Percentiles rank a stretch among this genome's conserved stretches.
Evolutionary conservation across 2,329 filamentous ascomycete species (phyloP).

Genomic region (Paecilomyces niveus): DNA sequence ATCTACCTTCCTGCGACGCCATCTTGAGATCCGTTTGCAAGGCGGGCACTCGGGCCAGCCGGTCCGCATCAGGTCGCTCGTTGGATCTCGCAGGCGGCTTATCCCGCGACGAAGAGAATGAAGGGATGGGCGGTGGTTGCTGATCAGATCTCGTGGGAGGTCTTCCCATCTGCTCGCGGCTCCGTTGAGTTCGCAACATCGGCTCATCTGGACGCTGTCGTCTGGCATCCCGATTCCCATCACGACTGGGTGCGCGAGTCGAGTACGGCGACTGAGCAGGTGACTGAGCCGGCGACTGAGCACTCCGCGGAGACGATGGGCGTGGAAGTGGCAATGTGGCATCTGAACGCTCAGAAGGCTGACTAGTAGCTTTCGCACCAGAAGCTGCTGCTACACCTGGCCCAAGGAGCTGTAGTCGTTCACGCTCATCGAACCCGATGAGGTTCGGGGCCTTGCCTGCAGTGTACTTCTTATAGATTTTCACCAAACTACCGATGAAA

Average conservation of each 20-base stretch:
- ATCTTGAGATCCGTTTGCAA: conserved; percentile 12
- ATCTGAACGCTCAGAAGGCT: conserved; percentile 15
- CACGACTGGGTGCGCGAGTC: conserved; percentile 29
- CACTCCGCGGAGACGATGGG: conserved; percentile 19
- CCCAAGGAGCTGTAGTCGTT: conserved; percentile 69
- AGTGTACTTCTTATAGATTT: conserved; percentile 96
- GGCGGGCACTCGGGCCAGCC: conserved; percentile 8
- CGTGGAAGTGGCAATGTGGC: conserved; percentile 18
- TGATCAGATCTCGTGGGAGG: conserved; percentile 27
- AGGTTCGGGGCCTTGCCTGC: conserved; percentile 74
- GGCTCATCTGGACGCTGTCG: conserved; percentile 31
- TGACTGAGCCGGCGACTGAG: conserved; percentile 13
- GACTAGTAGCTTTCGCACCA: conserved; percentile 16
- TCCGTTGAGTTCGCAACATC: conserved; percentile 26
- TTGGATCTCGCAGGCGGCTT: conserved; percentile 16
- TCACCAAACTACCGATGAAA: conserved; percentile 91
- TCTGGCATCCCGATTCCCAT: conserved; percentile 23
- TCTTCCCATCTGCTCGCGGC: conserved; percentile 33
- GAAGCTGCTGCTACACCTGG: conserved; percentile 19
- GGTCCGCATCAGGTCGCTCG: conserved; percentile 16
- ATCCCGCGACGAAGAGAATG: conserved; percentile 8
- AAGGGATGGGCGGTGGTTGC: conserved; percentile 16
- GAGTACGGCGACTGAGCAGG: conserved; percentile 21
- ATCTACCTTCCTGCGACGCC: conserved; percentile 14
- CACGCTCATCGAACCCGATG: conserved; percentile 71